These are phyloP conservation scores for Firmiana major DNA, from an alignment of 345 rosid species.

Conservation along the genomic window DNA sequence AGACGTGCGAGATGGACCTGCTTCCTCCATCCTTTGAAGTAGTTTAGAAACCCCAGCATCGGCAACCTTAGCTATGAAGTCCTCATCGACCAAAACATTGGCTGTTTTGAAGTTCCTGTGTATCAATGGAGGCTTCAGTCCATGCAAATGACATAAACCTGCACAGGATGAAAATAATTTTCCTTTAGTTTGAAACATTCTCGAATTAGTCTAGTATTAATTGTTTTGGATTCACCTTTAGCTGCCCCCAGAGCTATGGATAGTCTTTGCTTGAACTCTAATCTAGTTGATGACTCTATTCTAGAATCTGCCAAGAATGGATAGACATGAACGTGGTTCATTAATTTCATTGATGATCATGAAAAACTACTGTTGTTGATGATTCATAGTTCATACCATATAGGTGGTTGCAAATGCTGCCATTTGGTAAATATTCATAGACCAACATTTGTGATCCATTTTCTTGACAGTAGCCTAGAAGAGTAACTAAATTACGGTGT, in stretches of 20 bases:
- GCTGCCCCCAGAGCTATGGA: slow-evolving; percentile 60
- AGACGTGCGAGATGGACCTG: slow-evolving; percentile 38
- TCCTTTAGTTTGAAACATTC: background rate
- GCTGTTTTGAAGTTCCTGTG: slow-evolving; percentile 62
- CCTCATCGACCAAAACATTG: slow-evolving; percentile 60
- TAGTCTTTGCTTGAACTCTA: slow-evolving; percentile 58
- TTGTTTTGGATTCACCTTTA: slow-evolving; percentile 39
- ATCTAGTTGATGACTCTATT: slow-evolving; percentile 30
- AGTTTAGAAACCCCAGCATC: slow-evolving; percentile 44
- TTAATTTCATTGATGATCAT: background rate
- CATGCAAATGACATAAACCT: slow-evolving; percentile 56
- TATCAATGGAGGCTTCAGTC: slow-evolving; percentile 47
- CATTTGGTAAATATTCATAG: slow-evolving; percentile 58
- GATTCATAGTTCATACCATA: slow-evolving; percentile 40
- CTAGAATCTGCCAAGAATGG: slow-evolving; percentile 27
- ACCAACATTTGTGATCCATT: slow-evolving; percentile 45
- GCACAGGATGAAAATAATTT: slow-evolving; percentile 21
- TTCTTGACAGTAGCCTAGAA: slow-evolving; percentile 54
- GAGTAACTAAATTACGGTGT: slow-evolving; percentile 52
- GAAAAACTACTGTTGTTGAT: background rate
- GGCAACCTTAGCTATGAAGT: slow-evolving; percentile 53
- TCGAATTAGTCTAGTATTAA: background rate
- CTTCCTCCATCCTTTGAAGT: slow-evolving; percentile 41
- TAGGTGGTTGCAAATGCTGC: slow-evolving; percentile 48
- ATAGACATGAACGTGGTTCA: slow-evolving; percentile 2